phyloP scores from a whole-genome alignment of 257 asterid species.

The Henckelia pumila region DNA sequence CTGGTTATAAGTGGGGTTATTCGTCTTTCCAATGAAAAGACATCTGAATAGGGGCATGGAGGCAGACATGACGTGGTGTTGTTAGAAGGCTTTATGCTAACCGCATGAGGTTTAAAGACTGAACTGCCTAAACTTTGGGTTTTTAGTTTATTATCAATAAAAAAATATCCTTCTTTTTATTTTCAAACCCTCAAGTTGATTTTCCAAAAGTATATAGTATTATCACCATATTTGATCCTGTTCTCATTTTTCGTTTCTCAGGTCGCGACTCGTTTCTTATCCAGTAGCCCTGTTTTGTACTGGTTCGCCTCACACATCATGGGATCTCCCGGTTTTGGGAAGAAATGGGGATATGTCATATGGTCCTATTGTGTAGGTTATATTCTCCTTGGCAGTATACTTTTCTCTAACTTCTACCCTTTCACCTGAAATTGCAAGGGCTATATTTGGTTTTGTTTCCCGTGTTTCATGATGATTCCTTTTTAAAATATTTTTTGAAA shows the following conservation, averaged over 20 bases:
- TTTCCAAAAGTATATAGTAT: neutral
- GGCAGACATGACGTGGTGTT: neutral
- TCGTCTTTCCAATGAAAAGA: neutral
- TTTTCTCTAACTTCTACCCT: constrained; percentile 94
- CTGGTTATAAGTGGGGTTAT: neutral
- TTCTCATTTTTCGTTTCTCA: constrained; percentile 25
- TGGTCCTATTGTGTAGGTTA: constrained; percentile 81
- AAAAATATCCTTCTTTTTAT: neutral
- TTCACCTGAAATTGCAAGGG: constrained; percentile 53
- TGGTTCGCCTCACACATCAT: constrained; percentile 76
- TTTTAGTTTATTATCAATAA: neutral
- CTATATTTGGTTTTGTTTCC: neutral
- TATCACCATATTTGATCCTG: neutral
- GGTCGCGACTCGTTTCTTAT: constrained; percentile 93
- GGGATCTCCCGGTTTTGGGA: constrained; percentile 40
- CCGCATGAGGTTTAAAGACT: neutral
- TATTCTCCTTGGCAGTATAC: constrained; percentile 73
- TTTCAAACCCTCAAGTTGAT: neutral
- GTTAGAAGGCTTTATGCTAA: neutral
- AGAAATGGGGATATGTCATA: constrained; percentile 64
- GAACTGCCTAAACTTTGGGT: neutral
- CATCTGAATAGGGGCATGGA: neutral
- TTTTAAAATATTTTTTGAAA: neutral
- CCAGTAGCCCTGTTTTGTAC: constrained; percentile 77
- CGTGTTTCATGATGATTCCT: neutral